A percentile compares a stretch with the other conserved stretches of the same genome.
phyloP scores from a whole-genome alignment of 192 early-diverging fungal genomes.

The Neocallimastix lanati region DNA sequence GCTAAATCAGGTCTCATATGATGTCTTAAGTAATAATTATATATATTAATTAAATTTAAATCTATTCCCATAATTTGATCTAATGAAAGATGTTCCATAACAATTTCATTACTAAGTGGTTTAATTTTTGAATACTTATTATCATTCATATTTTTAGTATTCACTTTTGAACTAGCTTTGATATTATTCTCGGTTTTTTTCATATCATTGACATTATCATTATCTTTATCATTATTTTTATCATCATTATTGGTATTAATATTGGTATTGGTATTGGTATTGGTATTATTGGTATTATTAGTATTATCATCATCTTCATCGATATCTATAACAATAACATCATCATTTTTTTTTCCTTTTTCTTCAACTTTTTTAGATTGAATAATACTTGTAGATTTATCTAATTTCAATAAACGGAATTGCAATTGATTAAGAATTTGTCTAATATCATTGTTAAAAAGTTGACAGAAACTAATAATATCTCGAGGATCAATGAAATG shows the following conservation, averaged over 20 bases:
- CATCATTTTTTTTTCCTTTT: background rate
- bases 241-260: too few species aligned
- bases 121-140: too few species aligned
- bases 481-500: background rate
- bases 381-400: background rate
- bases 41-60: background rate
- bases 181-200: too few species aligned
- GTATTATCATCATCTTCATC: background rate
- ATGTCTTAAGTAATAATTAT: background rate
- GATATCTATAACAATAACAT: background rate
- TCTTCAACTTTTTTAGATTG: background rate
- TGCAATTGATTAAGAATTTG: background rate
- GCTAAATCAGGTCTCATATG: background rate
- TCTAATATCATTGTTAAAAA: background rate
- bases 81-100: background rate
- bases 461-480: background rate
- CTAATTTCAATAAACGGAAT: background rate
- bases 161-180: too few species aligned
- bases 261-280: too few species aligned
- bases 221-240: too few species aligned
- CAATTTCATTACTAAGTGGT: background rate
- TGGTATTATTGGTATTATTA: too few species aligned
- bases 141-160: too few species aligned
- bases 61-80: background rate
- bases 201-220: too few species aligned